Evolutionary conservation across 1,284 basidiomycete genomes (phyloP).

Genomic region (Rugosomyces carneus): DNA sequence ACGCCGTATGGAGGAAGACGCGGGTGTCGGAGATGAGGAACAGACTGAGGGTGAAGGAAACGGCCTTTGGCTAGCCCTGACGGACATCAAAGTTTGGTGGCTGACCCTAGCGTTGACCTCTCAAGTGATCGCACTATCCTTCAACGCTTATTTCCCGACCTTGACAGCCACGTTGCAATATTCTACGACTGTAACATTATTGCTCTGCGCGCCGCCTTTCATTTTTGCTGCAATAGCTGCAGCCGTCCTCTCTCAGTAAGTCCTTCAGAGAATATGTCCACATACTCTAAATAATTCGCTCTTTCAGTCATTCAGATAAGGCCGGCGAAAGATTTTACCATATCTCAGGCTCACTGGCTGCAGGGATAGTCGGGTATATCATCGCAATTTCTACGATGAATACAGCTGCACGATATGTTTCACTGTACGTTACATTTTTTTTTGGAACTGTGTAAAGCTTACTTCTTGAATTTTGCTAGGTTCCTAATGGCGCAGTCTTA

Average conservation of each 20-base stretch:
- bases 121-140: constrained; percentile 54
- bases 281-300: neutral
- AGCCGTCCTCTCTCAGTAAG: constrained; percentile 42
- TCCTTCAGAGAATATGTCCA: neutral
- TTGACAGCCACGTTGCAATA: constrained; percentile 66
- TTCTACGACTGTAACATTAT: constrained; percentile 54
- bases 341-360: constrained; percentile 43
- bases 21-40: constrained; percentile 41
- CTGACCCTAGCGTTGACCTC: constrained; percentile 50
- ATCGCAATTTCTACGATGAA: constrained; percentile 71
- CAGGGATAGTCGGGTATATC: constrained; percentile 69
- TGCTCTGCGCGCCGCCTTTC: constrained; percentile 78
- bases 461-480: constrained; percentile 26
- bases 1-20: constrained; percentile 69
- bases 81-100: constrained; percentile 74
- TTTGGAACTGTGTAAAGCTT: neutral
- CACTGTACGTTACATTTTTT: constrained; percentile 43
- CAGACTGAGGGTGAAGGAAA: constrained; percentile 23
- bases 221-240: constrained; percentile 56
- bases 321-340: constrained; percentile 63
- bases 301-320: constrained; percentile 63
- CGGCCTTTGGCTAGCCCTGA: constrained; percentile 54
- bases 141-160: constrained; percentile 67
- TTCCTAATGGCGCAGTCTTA: constrained; percentile 77
- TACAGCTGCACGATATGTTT: constrained; percentile 59